Evolutionary conservation across 2,329 filamentous ascomycete genomes (phyloP).

Genomic region (Myriosclerotinia scirpicola): DNA sequence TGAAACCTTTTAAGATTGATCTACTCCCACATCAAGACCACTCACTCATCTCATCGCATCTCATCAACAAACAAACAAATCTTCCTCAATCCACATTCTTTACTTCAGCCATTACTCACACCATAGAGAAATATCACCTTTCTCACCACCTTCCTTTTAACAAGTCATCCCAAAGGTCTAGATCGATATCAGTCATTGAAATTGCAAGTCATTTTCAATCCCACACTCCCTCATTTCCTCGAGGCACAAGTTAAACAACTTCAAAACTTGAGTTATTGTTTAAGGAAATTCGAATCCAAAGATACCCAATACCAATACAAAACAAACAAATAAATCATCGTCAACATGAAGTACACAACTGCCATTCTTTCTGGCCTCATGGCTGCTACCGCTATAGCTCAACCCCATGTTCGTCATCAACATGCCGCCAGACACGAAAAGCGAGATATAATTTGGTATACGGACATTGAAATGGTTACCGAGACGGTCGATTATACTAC

Average conservation of each 20-base stretch:
- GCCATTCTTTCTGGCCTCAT: constrained; percentile 37
- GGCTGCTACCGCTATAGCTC: constrained; percentile 37
- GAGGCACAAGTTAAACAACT: constrained; percentile 2
- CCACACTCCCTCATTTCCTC: constrained; percentile 20
- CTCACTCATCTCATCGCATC: neutral
- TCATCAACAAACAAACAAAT: neutral
- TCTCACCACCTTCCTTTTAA: constrained; percentile 24
- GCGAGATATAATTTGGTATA: constrained; percentile 48
- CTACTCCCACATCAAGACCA: neutral
- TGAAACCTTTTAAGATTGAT: constrained; percentile 16
- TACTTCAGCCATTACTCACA: constrained; percentile 4
- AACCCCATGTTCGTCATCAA: constrained; percentile 43
- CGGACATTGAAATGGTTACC: constrained; percentile 48
- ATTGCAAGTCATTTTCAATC: constrained; percentile 20
- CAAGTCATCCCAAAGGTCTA: neutral
- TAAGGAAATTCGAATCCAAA: constrained; percentile 2
- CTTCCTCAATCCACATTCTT: constrained; percentile 16
- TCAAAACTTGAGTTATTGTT: neutral
- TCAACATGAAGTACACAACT: constrained; percentile 42
- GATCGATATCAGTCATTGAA: constrained; percentile 18
- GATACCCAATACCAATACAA: constrained; percentile 15
- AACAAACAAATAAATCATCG: constrained; percentile 7
- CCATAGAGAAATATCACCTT: constrained; percentile 10
- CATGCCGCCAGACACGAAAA: constrained; percentile 34
- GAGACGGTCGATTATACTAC: constrained; percentile 46